phyloP scores from a whole-genome alignment of 2,329 filamentous ascomycete species.

The Botryotinia globosa region DNA sequence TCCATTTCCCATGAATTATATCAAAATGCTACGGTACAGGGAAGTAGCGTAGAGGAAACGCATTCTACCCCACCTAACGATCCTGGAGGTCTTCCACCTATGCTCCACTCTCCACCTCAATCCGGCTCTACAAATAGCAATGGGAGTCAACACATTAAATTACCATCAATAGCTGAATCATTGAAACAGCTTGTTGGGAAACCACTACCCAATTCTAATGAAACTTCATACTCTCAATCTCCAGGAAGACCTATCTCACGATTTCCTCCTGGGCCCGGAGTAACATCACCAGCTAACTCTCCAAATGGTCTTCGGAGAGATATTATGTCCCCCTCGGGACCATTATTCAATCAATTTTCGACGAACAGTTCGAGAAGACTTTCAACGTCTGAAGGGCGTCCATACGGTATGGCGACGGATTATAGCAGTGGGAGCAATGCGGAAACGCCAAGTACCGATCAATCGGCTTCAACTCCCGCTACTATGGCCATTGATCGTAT shows the following conservation, averaged over 20 bases:
- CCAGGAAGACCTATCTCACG: slow-evolving; percentile 30
- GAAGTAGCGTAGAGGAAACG: neutral
- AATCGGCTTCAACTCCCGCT: slow-evolving; percentile 45
- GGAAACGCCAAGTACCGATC: slow-evolving; percentile 49
- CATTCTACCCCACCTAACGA: slow-evolving; percentile 25
- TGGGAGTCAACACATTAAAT: slow-evolving; percentile 30
- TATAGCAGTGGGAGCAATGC: slow-evolving; percentile 39
- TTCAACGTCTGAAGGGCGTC: slow-evolving; percentile 32
- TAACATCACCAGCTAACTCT: slow-evolving; percentile 36
- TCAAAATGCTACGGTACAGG: neutral
- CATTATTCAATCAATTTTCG: slow-evolving; percentile 23
- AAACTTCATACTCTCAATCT: slow-evolving; percentile 33
- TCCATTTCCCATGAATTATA: neutral
- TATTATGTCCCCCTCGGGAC: slow-evolving; percentile 40
- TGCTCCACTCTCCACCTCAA: slow-evolving; percentile 32
- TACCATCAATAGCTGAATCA: slow-evolving; percentile 36
- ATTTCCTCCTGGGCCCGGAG: slow-evolving; percentile 29
- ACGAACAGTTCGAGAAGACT: slow-evolving; percentile 28
- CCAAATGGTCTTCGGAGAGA: slow-evolving; percentile 43
- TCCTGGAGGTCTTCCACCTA: slow-evolving; percentile 33
- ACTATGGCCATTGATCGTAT: slow-evolving; percentile 50
- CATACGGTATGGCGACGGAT: slow-evolving; percentile 31
- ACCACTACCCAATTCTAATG: slow-evolving; percentile 22
- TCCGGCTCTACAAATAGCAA: slow-evolving; percentile 32
- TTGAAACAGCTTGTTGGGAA: slow-evolving; percentile 34